A percentile compares a stretch with the other conserved stretches of the same genome.
These are phyloP conservation scores for Suaeda aralocaspica DNA, from an alignment of 148 eudicot species.

Conservation along the genomic window DNA sequence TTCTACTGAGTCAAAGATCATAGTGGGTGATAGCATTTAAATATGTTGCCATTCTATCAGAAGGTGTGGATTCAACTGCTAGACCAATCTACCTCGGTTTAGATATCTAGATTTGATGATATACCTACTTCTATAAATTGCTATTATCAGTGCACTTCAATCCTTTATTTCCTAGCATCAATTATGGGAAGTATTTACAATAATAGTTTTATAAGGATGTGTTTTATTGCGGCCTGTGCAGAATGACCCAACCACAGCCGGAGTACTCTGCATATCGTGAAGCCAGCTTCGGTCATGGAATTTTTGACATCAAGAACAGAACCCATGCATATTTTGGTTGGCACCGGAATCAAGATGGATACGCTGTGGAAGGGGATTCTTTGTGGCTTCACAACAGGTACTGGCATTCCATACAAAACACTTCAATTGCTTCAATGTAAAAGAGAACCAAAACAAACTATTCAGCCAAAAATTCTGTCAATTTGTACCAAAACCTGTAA, in stretches of 20 bases:
- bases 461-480: too few species aligned
- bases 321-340: conserved; percentile 72
- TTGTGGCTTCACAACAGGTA: conserved; percentile 61
- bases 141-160: not conserved
- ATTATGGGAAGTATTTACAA: not conserved
- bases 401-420: conserved; percentile 40
- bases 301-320: conserved; percentile 69
- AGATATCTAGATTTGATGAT: too few species aligned
- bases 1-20: too few species aligned
- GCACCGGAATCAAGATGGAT: conserved; percentile 87
- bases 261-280: conserved; percentile 71
- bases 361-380: conserved; percentile 68
- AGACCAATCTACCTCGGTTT: too few species aligned
- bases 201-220: not conserved
- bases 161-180: not conserved
- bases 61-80: too few species aligned
- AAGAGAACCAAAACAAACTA: too few species aligned
- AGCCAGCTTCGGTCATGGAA: conserved; percentile 90
- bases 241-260: conserved; percentile 89
- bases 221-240: conserved; percentile 27
- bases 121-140: too few species aligned
- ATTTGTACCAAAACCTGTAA: too few species aligned
- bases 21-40: too few species aligned
- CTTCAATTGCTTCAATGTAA: conserved; percentile 34
- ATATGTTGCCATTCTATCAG: too few species aligned